Evolutionary conservation across 2,329 filamentous ascomycete genomes (phyloP), one percentile per base, ranked within the genome.

Genomic region (Calcarisporium arbuscula): DNA sequence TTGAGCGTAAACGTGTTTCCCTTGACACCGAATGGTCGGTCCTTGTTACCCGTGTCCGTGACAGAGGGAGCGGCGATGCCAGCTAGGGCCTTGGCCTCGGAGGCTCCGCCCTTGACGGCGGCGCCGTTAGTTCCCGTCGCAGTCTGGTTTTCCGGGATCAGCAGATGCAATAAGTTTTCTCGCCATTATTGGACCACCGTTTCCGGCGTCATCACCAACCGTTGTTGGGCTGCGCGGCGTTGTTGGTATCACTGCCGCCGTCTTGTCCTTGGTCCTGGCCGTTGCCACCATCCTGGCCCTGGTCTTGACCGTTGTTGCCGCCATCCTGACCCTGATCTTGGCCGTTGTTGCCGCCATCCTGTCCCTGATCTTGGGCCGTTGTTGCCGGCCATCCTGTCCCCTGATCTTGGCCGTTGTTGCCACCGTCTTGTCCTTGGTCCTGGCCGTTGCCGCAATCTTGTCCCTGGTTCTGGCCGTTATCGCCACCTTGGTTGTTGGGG

Each of bases 1-100:
- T 71, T 52, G 51, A 71, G 71, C 25, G 70, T 68, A 51, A 83
- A 82, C 23, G 64, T 77, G 60, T 64, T 61, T 31, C 70, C 72
- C 45, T 73, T 70, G 39, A 78, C 72, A 16, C 54, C 45, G 56
- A 80, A 80, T 36, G 74, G 72, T 20, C 76, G 67, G 36, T 54
- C 49, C 16, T 56, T 39, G 48, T 73, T 57, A 28, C 70, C 68
- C 5, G 66, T 64, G 47, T 72, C 47, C 23, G 51, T 53, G 17
- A 78, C 66, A 9, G 60, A 57, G 8, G 75, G 74, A 4, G 73
- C 70, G 10, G 62, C 58, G 33, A 70, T 58, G 31, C 72, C 74
- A 29, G 65, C 73, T 38, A 80, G 56, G 35, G 67, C 65, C 28
- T 37, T 46, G 20, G 45, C 45, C 32, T 38, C 45, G 34, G 34